These are phyloP conservation scores for Neurospora sp. DNA, from an alignment of 495 filamentous ascomycete genomes.

Conservation along the genomic window DNA sequence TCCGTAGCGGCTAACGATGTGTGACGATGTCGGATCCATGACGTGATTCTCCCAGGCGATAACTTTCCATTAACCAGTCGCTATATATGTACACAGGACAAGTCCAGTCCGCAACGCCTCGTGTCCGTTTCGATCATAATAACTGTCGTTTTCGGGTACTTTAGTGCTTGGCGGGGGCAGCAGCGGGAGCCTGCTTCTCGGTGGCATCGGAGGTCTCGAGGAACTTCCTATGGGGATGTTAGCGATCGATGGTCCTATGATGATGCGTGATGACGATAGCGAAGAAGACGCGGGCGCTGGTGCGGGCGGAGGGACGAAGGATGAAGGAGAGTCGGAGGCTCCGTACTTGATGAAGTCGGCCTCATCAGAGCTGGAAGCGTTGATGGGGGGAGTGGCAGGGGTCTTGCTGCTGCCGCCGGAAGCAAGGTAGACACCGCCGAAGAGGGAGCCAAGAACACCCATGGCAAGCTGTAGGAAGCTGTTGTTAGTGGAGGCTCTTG, in stretches of 20 bases:
- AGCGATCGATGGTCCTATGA: slow-evolving; percentile 10
- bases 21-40: background rate
- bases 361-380: slow-evolving; percentile 83
- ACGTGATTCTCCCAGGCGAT: slow-evolving; percentile 4
- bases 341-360: slow-evolving; percentile 94
- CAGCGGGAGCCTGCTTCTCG: slow-evolving; percentile 45
- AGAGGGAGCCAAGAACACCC: slow-evolving; percentile 59
- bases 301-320: background rate
- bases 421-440: slow-evolving; percentile 45
- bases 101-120: background rate
- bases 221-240: slow-evolving; percentile 55
- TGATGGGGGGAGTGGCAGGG: slow-evolving; percentile 65
- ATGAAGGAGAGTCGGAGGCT: background rate
- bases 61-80: slow-evolving; percentile 11
- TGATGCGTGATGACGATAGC: background rate
- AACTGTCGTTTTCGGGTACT: slow-evolving; percentile 8
- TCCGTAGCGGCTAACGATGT: background rate
- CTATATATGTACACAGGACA: slow-evolving; percentile 20
- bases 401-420: slow-evolving; percentile 56
- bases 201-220: slow-evolving; percentile 60
- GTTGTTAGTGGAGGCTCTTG: background rate
- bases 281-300: background rate
- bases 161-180: slow-evolving; percentile 44
- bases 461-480: slow-evolving; percentile 65
- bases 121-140: background rate